phyloP scores from a whole-genome alignment of 192 early-diverging fungal species.

The Podochytrium sp. region DNA sequence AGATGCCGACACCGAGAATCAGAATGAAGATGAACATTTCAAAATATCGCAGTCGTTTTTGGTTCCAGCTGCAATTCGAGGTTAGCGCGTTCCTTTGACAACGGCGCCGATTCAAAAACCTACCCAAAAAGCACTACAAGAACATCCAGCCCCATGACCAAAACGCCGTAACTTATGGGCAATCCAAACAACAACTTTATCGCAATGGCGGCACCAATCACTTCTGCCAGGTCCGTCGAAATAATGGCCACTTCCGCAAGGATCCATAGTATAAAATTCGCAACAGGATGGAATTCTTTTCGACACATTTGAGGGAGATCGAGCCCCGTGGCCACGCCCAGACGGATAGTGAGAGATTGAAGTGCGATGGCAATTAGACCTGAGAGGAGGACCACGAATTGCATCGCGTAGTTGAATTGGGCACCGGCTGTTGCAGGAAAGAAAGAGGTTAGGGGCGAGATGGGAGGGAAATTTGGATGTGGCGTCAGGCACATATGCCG shows the following conservation, averaged over 20 bases:
- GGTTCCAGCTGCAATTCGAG: constrained; percentile 52
- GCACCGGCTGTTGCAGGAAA: constrained; percentile 53
- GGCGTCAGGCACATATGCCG: no score
- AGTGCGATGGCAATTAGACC: constrained; percentile 69
- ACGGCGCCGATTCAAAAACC: no score
- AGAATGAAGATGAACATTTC: constrained; percentile 71
- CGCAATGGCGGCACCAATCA: constrained; percentile 85
- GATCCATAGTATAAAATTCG: constrained; percentile 64
- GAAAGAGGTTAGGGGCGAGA: no score
- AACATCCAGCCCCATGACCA: constrained; percentile 74
- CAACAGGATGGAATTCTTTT: constrained; percentile 50
- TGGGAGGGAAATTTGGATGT: no score
- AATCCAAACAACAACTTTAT: constrained; percentile 75
- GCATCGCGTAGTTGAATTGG: constrained; percentile 62
- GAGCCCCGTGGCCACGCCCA: constrained; percentile 68
- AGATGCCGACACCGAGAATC: constrained; percentile 62
- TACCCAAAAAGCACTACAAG: constrained; percentile 60
- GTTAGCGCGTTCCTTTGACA: not conserved
- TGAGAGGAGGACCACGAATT: constrained; percentile 69
- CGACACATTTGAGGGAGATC: constrained; percentile 70
- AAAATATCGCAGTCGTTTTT: constrained; percentile 62
- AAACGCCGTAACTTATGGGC: constrained; percentile 71
- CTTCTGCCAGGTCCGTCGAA: constrained; percentile 75
- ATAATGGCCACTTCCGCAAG: constrained; percentile 70
- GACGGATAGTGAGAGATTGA: constrained; percentile 66